Percentiles rank a stretch among this genome's conserved stretches.
These are phyloP conservation scores for Zygosaccharomyces gambellarensis DNA, from an alignment of 805 yeast species.

Conservation along the genomic window DNA sequence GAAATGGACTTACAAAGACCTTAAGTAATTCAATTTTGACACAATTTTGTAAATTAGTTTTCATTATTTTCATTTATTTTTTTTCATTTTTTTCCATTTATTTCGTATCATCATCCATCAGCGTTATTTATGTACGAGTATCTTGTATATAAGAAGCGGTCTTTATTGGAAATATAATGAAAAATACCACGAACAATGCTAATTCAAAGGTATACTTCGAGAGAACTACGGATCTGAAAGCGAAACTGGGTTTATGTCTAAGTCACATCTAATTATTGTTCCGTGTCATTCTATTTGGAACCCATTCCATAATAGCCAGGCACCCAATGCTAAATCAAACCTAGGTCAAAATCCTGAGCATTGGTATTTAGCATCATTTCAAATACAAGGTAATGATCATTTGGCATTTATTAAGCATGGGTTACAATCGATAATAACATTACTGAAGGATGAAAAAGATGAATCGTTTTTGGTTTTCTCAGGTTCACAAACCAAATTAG, in stretches of 20 bases:
- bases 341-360: conserved; percentile 47
- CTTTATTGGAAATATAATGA: not conserved
- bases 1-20: conserved; percentile 91
- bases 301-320: conserved; percentile 4
- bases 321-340: conserved; percentile 26
- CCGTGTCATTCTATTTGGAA: conserved; percentile 68
- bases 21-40: conserved; percentile 42
- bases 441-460: conserved; percentile 30
- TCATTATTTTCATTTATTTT: not conserved
- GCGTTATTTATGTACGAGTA: not conserved
- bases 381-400: conserved; percentile 65
- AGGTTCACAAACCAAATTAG: conserved; percentile 69
- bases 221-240: not conserved
- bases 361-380: conserved; percentile 68
- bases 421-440: conserved; percentile 37
- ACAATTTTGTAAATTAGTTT: conserved; percentile 9
- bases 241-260: not conserved
- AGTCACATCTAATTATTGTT: conserved; percentile 40
- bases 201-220: not conserved
- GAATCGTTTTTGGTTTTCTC: conserved; percentile 43
- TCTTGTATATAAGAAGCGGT: not conserved
- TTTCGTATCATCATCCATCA: not conserved
- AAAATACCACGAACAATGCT: not conserved
- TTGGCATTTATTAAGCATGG: conserved; percentile 61
- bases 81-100: not conserved